These are phyloP conservation scores for Xylaria flabelliformis DNA, from an alignment of 495 filamentous ascomycete species.

Conservation along the genomic window DNA sequence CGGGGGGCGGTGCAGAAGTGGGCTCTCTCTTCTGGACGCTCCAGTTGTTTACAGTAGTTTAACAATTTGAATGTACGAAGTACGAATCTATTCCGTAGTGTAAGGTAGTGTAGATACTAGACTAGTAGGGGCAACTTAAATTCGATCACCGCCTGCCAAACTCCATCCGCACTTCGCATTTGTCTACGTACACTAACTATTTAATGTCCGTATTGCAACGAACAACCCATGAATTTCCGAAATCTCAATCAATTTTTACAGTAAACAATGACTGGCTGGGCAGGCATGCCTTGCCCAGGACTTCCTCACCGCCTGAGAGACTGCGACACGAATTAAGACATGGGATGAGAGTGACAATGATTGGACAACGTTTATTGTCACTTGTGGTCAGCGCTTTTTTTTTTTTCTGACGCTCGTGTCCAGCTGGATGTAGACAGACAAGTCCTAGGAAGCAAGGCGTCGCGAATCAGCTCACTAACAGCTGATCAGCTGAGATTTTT, in stretches of 20 bases:
- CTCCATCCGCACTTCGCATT: background rate
- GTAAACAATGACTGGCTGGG: background rate
- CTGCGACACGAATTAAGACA: constrained; percentile 3
- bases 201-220: too few relatives aligned
- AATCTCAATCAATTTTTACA: background rate
- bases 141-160: background rate
- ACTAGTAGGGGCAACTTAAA: background rate
- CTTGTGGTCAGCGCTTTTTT: background rate
- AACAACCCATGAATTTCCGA: background rate
- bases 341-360: background rate
- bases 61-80: too few relatives aligned
- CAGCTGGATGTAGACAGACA: background rate
- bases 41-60: background rate
- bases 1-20: background rate
- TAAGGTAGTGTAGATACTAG: too few relatives aligned
- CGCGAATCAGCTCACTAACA: constrained; percentile 10
- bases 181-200: background rate
- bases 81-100: background rate
- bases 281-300: constrained; percentile 14
- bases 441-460: constrained; percentile 1
- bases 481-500: constrained; percentile 7
- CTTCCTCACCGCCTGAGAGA: constrained; percentile 16
- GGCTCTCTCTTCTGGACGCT: background rate
- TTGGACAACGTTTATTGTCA: constrained; percentile 4
- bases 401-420: background rate